These are phyloP conservation scores for Sungouiozyma intestinalis DNA, from an alignment of 805 yeast species.

Conservation along the genomic window DNA sequence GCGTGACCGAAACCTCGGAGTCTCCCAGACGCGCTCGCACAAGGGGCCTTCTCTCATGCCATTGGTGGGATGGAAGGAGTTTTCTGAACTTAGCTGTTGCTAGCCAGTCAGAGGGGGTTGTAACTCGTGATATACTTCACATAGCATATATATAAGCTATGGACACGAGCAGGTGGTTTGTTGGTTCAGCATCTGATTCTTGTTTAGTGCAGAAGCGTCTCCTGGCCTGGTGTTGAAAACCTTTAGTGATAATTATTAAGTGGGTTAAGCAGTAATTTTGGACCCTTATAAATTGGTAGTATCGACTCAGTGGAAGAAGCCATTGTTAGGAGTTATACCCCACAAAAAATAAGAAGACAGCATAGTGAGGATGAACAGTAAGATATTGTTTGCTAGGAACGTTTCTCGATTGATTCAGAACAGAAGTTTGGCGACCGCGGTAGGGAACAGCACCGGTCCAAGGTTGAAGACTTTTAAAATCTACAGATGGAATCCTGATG, in stretches of 20 bases:
- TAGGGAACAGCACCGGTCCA: constrained; percentile 30
- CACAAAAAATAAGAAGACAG: too few relatives aligned
- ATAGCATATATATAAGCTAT: neutral
- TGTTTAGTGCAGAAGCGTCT: too few relatives aligned
- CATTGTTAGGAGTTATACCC: too few relatives aligned
- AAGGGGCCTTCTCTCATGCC: neutral
- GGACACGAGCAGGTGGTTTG: too few relatives aligned
- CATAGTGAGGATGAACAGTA: neutral
- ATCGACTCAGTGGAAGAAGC: too few relatives aligned
- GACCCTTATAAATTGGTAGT: too few relatives aligned
- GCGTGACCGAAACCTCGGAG: neutral
- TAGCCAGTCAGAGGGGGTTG: neutral
- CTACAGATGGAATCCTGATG: constrained; percentile 97
- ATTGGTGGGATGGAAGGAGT: neutral
- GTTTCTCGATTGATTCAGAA: neutral
- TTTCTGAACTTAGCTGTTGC: neutral
- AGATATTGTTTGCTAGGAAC: neutral
- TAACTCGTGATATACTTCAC: too few relatives aligned
- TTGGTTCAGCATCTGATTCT: too few relatives aligned
- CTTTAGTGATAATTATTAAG: too few relatives aligned
- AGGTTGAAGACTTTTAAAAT: constrained; percentile 77
- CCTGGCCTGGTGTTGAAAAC: too few relatives aligned
- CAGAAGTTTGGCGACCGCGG: constrained; percentile 25
- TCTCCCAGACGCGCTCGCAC: neutral
- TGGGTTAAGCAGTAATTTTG: too few relatives aligned